Evolutionary conservation across 2,329 filamentous ascomycete genomes (phyloP).

Genomic region (Neopestalotiopsis clavispora): DNA sequence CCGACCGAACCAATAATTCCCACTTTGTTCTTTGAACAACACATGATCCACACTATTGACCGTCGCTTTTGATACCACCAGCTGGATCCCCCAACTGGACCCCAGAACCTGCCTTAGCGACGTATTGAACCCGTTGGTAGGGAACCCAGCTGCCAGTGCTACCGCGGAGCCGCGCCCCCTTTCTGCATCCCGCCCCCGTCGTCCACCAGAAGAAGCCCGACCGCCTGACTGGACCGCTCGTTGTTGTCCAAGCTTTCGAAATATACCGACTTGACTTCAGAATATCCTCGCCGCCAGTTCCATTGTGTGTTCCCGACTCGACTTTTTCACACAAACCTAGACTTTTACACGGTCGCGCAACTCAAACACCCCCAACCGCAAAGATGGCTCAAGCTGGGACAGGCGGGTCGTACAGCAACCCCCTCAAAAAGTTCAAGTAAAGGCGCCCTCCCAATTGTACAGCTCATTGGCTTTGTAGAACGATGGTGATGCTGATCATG

Average conservation of each 20-base stretch:
- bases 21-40: neutral
- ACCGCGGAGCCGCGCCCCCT: constrained; percentile 14
- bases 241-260: neutral
- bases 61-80: neutral
- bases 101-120: constrained; percentile 6
- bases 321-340: neutral
- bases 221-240: neutral
- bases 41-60: neutral
- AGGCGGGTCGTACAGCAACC: constrained; percentile 94
- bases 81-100: neutral
- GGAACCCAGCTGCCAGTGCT: neutral
- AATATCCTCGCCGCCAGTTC: neutral
- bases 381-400: constrained; percentile 78
- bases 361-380: constrained; percentile 27
- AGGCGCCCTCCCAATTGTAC: constrained; percentile 27
- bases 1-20: neutral
- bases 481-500: neutral
- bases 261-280: neutral
- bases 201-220: neutral
- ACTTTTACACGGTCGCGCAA: neutral
- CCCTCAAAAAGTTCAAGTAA: constrained; percentile 99
- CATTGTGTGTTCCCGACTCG: neutral
- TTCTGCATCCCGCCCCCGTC: constrained; percentile 14
- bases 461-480: constrained; percentile 1
- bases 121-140: neutral